Evolutionary conservation across 805 yeast genomes (phyloP).

Genomic region (Kodamaea lidongshanica): DNA sequence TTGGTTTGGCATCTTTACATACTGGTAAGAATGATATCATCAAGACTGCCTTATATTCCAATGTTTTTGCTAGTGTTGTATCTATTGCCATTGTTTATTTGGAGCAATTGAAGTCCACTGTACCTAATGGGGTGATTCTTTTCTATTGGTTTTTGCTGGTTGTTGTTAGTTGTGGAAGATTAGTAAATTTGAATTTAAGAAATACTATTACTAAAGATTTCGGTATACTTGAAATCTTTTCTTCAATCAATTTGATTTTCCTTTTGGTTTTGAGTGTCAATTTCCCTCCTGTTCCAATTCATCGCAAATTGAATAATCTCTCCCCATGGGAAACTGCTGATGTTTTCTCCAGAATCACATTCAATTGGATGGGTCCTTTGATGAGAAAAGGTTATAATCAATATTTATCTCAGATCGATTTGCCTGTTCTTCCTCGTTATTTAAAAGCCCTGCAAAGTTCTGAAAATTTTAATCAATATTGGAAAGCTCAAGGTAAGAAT

Average conservation of each 20-base stretch:
- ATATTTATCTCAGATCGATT: conserved; percentile 52
- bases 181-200: conserved; percentile 38
- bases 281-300: conserved; percentile 6
- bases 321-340: conserved; percentile 47
- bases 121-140: conserved; percentile 64
- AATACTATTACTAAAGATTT: conserved; percentile 25
- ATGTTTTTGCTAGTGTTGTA: conserved; percentile 41
- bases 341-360: conserved; percentile 69
- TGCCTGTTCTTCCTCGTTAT: conserved; percentile 70
- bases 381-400: conserved; percentile 72
- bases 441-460: conserved; percentile 53
- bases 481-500: conserved; percentile 50
- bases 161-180: conserved; percentile 42
- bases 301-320: conserved; percentile 5
- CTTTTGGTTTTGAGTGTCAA: conserved; percentile 22
- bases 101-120: conserved; percentile 60
- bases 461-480: conserved; percentile 44
- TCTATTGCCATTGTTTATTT: conserved; percentile 57
- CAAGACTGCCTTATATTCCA: conserved; percentile 19
- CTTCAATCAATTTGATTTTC: conserved; percentile 32
- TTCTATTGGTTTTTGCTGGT: conserved; percentile 67
- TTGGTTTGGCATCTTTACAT: conserved; percentile 13
- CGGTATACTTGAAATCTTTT: conserved; percentile 32
- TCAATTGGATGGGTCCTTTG: conserved; percentile 85
- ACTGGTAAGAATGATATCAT: conserved; percentile 18